Conservation (phyloP, 208 protist genomes). For the Porcisia hertigi region DNA sequence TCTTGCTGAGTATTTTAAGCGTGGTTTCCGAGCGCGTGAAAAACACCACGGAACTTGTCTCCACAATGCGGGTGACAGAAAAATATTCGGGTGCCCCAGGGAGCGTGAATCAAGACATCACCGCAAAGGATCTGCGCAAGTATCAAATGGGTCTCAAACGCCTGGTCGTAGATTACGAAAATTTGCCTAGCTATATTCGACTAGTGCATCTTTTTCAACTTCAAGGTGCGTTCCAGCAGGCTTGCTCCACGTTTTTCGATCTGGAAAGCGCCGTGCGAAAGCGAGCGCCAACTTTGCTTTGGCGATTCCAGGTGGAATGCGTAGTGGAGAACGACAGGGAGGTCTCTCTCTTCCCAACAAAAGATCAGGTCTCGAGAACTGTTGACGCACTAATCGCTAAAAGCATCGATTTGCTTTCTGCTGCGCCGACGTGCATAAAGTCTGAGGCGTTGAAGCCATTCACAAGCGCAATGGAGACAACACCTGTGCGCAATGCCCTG, state of each 20-base stretch:
- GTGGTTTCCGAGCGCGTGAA: slow-evolving; percentile 43
- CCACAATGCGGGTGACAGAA: slow-evolving; percentile 22
- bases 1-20: slow-evolving; percentile 41
- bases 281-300: slow-evolving; percentile 35
- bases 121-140: slow-evolving; percentile 57
- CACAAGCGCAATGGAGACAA: slow-evolving; percentile 7
- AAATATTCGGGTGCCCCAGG: slow-evolving; percentile 44
- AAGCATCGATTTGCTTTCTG: slow-evolving; percentile 27
- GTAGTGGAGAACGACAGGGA: slow-evolving; percentile 39
- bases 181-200: slow-evolving; percentile 75
- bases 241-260: slow-evolving; percentile 56
- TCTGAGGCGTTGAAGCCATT: slow-evolving; percentile 22
- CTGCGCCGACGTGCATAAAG: slow-evolving; percentile 30
- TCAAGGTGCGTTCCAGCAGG: slow-evolving; percentile 73
- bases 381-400: slow-evolving; percentile 45
- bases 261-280: slow-evolving; percentile 47
- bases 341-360: slow-evolving; percentile 46
- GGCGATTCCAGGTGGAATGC: slow-evolving; percentile 78
- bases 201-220: slow-evolving; percentile 80
- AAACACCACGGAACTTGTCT: neutral
- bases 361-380: slow-evolving; percentile 41
- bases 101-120: slow-evolving; percentile 88
- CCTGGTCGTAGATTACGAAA: slow-evolving; percentile 79
- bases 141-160: slow-evolving; percentile 73
- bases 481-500: slow-evolving; percentile 13